Conservation (phyloP, 306 rosid species). For the Acacia crassicarpa region DNA sequence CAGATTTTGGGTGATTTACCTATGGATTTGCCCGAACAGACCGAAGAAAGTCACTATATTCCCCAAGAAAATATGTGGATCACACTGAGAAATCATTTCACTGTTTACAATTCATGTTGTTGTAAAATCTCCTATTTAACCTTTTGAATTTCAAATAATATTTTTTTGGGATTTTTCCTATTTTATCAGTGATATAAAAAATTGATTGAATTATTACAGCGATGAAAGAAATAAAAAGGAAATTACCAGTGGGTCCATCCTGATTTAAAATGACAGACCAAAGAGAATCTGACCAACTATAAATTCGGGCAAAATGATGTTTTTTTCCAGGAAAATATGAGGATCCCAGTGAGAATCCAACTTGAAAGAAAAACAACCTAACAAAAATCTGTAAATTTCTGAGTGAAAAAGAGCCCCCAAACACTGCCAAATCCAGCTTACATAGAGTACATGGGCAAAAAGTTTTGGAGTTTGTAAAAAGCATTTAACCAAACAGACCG, state of each 20-base stretch:
- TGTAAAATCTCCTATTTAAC: too few relatives aligned
- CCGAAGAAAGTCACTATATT: not conserved
- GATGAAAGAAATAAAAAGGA: too few relatives aligned
- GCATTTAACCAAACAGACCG: not conserved
- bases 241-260: not conserved
- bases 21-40: not conserved
- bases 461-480: not conserved
- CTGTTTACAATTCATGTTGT: too few relatives aligned
- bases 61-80: not conserved
- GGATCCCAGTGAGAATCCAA: not conserved
- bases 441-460: not conserved
- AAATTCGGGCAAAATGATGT: not conserved
- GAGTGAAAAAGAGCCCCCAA: not conserved
- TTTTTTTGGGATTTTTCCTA: too few relatives aligned
- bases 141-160: too few relatives aligned
- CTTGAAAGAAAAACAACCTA: not conserved
- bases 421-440: not conserved
- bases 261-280: not conserved
- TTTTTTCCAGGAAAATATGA: conserved; percentile 6
- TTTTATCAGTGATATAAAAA: too few relatives aligned
- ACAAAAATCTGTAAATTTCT: not conserved
- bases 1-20: too few relatives aligned
- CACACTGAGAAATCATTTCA: not conserved
- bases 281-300: not conserved
- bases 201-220: too few relatives aligned